Evolutionary conservation across 805 yeast species (phyloP).

Genomic region (Yamadazyma kitorensis): DNA sequence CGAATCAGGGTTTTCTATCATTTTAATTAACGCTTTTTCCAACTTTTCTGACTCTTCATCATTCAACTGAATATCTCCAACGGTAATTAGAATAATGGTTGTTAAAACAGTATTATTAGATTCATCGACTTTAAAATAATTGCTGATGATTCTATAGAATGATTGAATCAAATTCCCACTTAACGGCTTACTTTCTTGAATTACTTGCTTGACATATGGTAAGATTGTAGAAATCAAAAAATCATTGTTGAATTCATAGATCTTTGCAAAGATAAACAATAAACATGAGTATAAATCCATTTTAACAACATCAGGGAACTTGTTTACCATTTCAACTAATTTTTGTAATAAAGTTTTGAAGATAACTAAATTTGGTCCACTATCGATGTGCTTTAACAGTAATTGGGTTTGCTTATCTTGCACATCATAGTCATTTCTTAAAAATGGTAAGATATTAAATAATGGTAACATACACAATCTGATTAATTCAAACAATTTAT

Average conservation of each 20-base stretch:
- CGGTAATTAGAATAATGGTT: slow-evolving; percentile 31
- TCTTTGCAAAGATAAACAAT: slow-evolving; percentile 57
- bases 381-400: slow-evolving; percentile 25
- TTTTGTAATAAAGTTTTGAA: slow-evolving; percentile 49
- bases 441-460: slow-evolving; percentile 56
- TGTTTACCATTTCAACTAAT: slow-evolving; percentile 59
- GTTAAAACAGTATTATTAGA: slow-evolving; percentile 33
- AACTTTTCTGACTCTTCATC: slow-evolving; percentile 21
- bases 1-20: slow-evolving; percentile 20
- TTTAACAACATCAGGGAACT: slow-evolving; percentile 66
- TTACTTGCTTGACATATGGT: slow-evolving; percentile 35
- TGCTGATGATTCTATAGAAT: slow-evolving; percentile 25
- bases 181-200: slow-evolving; percentile 22
- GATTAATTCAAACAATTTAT: slow-evolving; percentile 77
- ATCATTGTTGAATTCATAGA: slow-evolving; percentile 45
- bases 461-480: slow-evolving; percentile 67
- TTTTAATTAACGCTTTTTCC: slow-evolving; percentile 21
- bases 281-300: slow-evolving; percentile 71
- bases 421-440: slow-evolving; percentile 44
- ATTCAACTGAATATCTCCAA: slow-evolving; percentile 28
- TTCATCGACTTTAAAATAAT: slow-evolving; percentile 13
- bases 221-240: slow-evolving; percentile 48
- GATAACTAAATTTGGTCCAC: slow-evolving; percentile 37
- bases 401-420: slow-evolving; percentile 20
- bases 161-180: slow-evolving; percentile 20